Percentiles rank a stretch among this genome's conserved stretches.
phyloP scores from a whole-genome alignment of 2,329 filamentous ascomycete genomes.

The Neofusicoccum laricinum region DNA sequence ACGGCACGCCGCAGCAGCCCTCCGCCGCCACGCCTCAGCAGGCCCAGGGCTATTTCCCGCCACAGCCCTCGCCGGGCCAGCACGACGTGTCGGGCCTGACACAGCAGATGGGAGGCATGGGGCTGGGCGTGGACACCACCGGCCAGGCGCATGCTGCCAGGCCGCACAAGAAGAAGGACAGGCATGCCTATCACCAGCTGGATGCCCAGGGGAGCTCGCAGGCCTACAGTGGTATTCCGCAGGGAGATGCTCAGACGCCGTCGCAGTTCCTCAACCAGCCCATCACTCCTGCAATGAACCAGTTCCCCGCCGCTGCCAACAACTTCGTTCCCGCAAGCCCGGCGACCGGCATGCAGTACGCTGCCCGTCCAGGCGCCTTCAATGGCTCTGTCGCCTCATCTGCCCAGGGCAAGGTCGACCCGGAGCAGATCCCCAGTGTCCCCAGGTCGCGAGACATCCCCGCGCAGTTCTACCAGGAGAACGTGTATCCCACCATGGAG shows the following conservation, averaged over 20 bases:
- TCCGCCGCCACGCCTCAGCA: conserved; percentile 25
- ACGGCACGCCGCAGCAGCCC: conserved; percentile 29
- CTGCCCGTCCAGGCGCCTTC: conserved; percentile 30
- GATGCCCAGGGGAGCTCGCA: conserved; percentile 68
- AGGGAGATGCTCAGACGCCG: conserved; percentile 53
- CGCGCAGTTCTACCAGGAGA: conserved; percentile 78
- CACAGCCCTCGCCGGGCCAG: conserved; percentile 28
- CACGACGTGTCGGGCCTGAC: conserved; percentile 50
- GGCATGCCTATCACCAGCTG: conserved; percentile 86
- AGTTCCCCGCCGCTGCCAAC: conserved; percentile 61
- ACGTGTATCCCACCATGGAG: conserved; percentile 94
- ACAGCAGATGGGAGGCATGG: conserved; percentile 76
- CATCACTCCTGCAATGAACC: conserved; percentile 49
- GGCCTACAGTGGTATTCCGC: conserved; percentile 66
- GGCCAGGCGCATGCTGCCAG: conserved; percentile 43
- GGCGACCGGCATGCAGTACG: conserved; percentile 35
- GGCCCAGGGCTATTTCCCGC: conserved; percentile 43
- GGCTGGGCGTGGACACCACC: conserved; percentile 55
- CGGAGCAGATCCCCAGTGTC: conserved; percentile 90
- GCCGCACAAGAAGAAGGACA: conserved; percentile 73
- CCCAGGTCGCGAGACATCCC: conserved; percentile 78
- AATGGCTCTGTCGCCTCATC: conserved; percentile 49
- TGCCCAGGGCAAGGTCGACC: conserved; percentile 74
- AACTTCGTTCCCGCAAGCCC: conserved; percentile 47
- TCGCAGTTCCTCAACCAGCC: conserved; percentile 58